phyloP scores from a whole-genome alignment of 768 basidiomycete species.

The Fomitopsis pulvina region DNA sequence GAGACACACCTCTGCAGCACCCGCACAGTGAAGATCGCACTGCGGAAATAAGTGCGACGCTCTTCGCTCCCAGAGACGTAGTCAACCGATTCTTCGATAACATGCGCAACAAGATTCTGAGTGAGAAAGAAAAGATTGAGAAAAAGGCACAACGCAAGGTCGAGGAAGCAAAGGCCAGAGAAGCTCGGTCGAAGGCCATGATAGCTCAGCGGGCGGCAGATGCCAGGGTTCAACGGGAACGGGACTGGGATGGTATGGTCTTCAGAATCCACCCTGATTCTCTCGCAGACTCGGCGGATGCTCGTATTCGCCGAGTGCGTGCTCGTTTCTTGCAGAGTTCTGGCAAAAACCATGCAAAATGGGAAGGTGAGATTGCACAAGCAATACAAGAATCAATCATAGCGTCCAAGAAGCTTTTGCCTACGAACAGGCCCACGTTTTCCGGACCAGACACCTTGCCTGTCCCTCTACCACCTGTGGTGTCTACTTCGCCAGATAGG shows the following conservation, averaged over 20 bases:
- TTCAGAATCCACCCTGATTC: constrained; percentile 46
- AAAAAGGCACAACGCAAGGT: constrained; percentile 16
- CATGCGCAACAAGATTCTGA: constrained; percentile 31
- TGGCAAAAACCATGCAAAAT: constrained; percentile 42
- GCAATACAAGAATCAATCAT: constrained; percentile 52
- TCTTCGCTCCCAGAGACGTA: constrained; percentile 46
- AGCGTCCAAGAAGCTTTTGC: constrained; percentile 38
- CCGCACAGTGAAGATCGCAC: constrained; percentile 32
- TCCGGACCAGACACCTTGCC: constrained; percentile 1
- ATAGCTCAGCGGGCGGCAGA: constrained; percentile 62
- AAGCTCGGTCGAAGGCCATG: constrained; percentile 38
- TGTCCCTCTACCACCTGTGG: constrained; percentile 31
- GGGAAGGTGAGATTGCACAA: constrained; percentile 55
- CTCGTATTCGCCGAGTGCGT: constrained; percentile 50
- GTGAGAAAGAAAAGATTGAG: constrained; percentile 38
- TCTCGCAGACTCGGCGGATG: constrained; percentile 38
- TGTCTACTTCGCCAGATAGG: constrained; percentile 42
- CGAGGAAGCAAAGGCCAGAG: constrained; percentile 20
- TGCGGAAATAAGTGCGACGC: constrained; percentile 44
- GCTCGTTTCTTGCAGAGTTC: constrained; percentile 53
- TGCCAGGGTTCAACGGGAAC: constrained; percentile 49
- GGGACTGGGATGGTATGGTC: constrained; percentile 60
- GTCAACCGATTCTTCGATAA: constrained; percentile 39
- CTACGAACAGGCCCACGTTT: constrained; percentile 23
- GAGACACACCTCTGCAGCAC: constrained; percentile 43